phyloP scores from a whole-genome alignment of 2,329 filamentous ascomycete genomes.

The Tolypocladium nubicola region DNA sequence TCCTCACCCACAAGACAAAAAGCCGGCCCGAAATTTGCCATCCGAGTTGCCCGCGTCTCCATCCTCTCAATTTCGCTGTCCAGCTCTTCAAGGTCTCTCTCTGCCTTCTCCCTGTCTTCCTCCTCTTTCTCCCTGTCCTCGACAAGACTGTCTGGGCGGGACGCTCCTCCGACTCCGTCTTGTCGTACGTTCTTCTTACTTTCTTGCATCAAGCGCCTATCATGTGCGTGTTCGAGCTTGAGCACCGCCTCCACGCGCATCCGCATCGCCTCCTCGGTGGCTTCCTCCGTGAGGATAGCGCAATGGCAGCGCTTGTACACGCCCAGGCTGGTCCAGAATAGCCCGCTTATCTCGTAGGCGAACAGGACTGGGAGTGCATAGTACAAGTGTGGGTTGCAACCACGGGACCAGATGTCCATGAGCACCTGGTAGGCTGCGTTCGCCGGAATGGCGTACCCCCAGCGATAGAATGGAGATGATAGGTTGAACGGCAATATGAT shows the following conservation, averaged over 20 bases:
- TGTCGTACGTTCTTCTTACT: background rate
- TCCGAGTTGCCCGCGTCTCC: constrained; percentile 4
- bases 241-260: constrained; percentile 4
- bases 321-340: constrained; percentile 5
- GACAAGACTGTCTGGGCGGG: background rate
- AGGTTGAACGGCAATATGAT: constrained; percentile 9
- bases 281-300: constrained; percentile 7
- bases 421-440: constrained; percentile 9
- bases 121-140: background rate
- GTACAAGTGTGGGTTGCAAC: constrained; percentile 10
- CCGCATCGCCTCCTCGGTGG: constrained; percentile 5
- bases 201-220: background rate
- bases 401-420: constrained; percentile 9
- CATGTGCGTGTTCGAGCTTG: constrained; percentile 2
- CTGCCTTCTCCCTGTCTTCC: background rate
- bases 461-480: constrained; percentile 8
- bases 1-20: constrained; percentile 5
- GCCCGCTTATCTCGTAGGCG: constrained; percentile 7
- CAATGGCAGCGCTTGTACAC: constrained; percentile 7
- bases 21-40: constrained; percentile 3
- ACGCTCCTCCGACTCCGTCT: background rate
- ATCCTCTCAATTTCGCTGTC: constrained; percentile 4
- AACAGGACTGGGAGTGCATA: constrained; percentile 10
- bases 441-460: constrained; percentile 8
- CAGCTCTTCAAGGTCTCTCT: constrained; percentile 2